phyloP scores from a whole-genome alignment of 441 rosid genomes.

The California macrophylla region DNA sequence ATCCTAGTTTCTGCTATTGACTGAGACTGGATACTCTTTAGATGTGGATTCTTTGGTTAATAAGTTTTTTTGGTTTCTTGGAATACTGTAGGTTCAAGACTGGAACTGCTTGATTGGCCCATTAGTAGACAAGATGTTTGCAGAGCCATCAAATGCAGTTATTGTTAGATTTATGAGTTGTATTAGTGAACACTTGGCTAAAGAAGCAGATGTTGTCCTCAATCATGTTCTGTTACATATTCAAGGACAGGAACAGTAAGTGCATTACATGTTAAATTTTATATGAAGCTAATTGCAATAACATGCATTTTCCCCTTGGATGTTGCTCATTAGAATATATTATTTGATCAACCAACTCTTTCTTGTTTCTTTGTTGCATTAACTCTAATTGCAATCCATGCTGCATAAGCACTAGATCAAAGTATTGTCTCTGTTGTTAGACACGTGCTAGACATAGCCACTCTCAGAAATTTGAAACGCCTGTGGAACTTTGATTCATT shows the following conservation, averaged over 20 bases:
- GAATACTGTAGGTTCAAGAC: conserved; percentile 51
- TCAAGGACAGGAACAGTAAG: conserved; percentile 53
- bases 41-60: neutral
- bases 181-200: conserved; percentile 60
- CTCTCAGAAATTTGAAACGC: neutral
- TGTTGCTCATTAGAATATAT: neutral
- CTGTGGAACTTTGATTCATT: neutral
- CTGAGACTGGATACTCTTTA: neutral
- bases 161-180: conserved; percentile 68
- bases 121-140: conserved; percentile 73
- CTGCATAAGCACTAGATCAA: neutral
- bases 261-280: conserved; percentile 8
- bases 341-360: conserved; percentile 1
- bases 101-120: conserved; percentile 59
- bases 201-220: conserved; percentile 50
- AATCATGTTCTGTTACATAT: conserved; percentile 44
- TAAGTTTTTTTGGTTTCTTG: conserved; percentile 18
- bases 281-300: neutral
- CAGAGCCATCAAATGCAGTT: conserved; percentile 78
- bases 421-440: neutral
- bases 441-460: neutral
- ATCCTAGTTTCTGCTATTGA: neutral
- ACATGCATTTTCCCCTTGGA: neutral
- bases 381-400: neutral
- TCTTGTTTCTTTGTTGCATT: neutral